phyloP scores from a whole-genome alignment of 2,329 filamentous ascomycete genomes.

The Neoarthrinium moseri region DNA sequence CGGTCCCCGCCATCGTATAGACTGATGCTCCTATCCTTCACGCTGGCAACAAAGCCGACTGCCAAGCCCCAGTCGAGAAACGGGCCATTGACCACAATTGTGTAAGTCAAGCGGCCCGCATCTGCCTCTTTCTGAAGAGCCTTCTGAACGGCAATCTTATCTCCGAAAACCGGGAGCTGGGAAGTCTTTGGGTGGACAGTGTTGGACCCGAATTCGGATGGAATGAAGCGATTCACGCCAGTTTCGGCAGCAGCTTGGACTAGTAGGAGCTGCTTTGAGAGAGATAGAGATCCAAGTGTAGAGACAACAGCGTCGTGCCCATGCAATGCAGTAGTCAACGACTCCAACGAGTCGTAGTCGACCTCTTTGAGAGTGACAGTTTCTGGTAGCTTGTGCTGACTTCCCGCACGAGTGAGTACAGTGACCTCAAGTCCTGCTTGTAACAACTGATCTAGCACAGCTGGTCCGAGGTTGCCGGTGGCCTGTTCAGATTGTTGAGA shows the following conservation, averaged over 20 bases:
- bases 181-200: slow-evolving; percentile 26
- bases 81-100: slow-evolving; percentile 47
- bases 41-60: slow-evolving; percentile 29
- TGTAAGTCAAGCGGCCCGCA: slow-evolving; percentile 50
- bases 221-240: slow-evolving; percentile 60
- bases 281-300: slow-evolving; percentile 33
- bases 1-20: slow-evolving; percentile 47
- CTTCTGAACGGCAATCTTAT: slow-evolving; percentile 44
- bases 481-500: not conserved
- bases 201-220: slow-evolving; percentile 48
- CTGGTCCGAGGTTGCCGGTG: not conserved
- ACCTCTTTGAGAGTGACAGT: not conserved
- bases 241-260: slow-evolving; percentile 58
- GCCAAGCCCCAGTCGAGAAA: slow-evolving; percentile 60
- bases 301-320: slow-evolving; percentile 60
- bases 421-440: not conserved
- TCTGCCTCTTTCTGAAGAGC: slow-evolving; percentile 38
- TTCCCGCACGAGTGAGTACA: not conserved
- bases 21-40: slow-evolving; percentile 25
- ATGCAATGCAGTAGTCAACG: slow-evolving; percentile 37
- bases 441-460: not conserved
- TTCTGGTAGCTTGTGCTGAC: not conserved
- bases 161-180: slow-evolving; percentile 48
- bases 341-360: slow-evolving; percentile 14
- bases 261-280: slow-evolving; percentile 42